Conservation (phyloP, 169 alveolate genomes). For the Eimeria brunetti region DNA sequence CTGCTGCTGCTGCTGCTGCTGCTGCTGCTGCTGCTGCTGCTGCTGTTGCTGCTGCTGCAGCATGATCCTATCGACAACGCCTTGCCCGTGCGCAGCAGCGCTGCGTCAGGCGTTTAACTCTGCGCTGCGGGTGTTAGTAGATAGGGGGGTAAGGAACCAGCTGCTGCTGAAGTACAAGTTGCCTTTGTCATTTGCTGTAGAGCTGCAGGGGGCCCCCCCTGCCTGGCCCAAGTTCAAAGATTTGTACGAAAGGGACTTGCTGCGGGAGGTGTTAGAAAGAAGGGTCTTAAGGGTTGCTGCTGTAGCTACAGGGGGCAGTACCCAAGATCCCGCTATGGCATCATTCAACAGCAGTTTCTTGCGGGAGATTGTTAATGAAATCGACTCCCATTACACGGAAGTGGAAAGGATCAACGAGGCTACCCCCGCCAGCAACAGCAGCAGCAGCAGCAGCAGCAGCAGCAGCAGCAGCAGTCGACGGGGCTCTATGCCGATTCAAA, state of each 20-base stretch:
- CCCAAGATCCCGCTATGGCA: conserved; percentile 1
- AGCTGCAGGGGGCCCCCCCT: conserved; percentile 29
- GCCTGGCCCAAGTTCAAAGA: conserved; percentile 36
- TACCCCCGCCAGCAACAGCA: not conserved
- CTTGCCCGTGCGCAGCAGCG: conserved; percentile 49
- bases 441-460: not conserved
- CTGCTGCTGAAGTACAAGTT: conserved; percentile 15
- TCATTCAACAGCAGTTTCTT: conserved; percentile 24
- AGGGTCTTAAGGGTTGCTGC: conserved; percentile 30
- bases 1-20: not conserved
- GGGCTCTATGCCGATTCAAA: conserved; percentile 18
- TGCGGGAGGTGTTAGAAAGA: conserved; percentile 26
- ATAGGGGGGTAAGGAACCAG: conserved; percentile 20
- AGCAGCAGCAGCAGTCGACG: not conserved
- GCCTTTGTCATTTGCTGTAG: conserved; percentile 40
- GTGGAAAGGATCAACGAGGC: not conserved
- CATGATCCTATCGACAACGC: conserved; percentile 12
- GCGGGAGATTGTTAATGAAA: conserved; percentile 44
- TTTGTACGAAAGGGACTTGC: not conserved
- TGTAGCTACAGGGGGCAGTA: not conserved
- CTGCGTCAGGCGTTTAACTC: conserved; percentile 37
- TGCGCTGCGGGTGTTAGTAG: conserved; percentile 31
- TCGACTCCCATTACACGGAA: conserved; percentile 22
- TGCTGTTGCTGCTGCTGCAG: conserved; percentile 8
- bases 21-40: no score